phyloP scores from a whole-genome alignment of 2,329 filamentous ascomycete genomes.

The Raffaelea arxii region DNA sequence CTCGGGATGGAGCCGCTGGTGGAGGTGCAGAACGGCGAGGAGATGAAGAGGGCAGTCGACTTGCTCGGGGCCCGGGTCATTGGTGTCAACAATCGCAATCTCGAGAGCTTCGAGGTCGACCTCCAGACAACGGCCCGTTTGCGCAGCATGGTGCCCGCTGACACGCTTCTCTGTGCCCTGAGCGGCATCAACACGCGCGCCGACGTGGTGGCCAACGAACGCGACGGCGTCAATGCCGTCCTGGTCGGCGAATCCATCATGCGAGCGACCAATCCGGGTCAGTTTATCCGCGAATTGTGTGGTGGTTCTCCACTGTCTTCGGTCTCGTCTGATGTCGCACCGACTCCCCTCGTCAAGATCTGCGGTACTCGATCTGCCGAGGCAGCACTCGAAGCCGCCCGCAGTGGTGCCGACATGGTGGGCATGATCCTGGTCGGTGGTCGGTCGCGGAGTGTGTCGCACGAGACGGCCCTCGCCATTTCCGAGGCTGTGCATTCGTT shows the following conservation, averaged over 20 bases:
- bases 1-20: conserved; percentile 97
- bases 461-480: conserved; percentile 71
- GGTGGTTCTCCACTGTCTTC: conserved; percentile 31
- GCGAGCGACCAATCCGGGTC: conserved; percentile 72
- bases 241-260: conserved; percentile 94
- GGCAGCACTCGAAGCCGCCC: conserved; percentile 68
- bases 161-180: conserved; percentile 82
- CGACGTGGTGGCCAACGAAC: conserved; percentile 80
- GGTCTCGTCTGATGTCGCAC: conserved; percentile 18
- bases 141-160: conserved; percentile 75
- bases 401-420: conserved; percentile 82
- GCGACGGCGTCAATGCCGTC: conserved; percentile 84
- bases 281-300: conserved; percentile 78
- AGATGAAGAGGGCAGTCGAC: conserved; percentile 81
- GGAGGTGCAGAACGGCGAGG: conserved; percentile 88
- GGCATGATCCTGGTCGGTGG: conserved; percentile 86
- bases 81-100: conserved; percentile 94
- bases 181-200: conserved; percentile 86
- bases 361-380: conserved; percentile 82
- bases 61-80: conserved; percentile 82
- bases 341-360: conserved; percentile 73
- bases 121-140: conserved; percentile 83
- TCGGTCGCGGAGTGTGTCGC: conserved; percentile 67
- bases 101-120: conserved; percentile 95
- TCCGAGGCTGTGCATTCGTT: conserved; percentile 61